Percentiles rank a stretch among this genome's conserved stretches.
Evolutionary conservation across 2,329 filamentous ascomycete species (phyloP).

Genomic region (Drechslerella stenobrocha): DNA sequence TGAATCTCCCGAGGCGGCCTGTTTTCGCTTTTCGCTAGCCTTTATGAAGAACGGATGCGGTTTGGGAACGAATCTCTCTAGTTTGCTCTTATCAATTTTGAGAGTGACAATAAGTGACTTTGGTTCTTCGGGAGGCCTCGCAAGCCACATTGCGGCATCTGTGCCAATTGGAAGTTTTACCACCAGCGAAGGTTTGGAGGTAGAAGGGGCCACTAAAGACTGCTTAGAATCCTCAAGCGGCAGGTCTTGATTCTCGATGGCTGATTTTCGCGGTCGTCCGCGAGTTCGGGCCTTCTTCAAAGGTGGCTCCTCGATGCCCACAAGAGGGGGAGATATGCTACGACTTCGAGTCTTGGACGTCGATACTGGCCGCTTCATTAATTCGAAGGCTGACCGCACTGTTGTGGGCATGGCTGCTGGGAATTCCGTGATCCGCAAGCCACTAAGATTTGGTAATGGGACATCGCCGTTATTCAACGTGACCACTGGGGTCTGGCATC

Average conservation of each 20-base stretch:
- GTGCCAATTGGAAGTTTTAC: conserved; percentile 35
- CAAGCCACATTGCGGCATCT: conserved; percentile 20
- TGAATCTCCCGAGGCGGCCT: conserved; percentile 3
- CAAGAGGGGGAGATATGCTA: conserved; percentile 31
- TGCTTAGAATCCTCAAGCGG: not conserved
- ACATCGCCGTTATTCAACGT: not conserved
- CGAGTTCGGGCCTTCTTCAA: conserved; percentile 39
- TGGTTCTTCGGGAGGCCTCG: conserved; percentile 11
- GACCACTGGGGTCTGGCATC: not conserved
- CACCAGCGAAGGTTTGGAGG: conserved; percentile 9
- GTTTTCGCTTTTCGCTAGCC: conserved; percentile 30
- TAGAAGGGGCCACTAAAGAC: not conserved
- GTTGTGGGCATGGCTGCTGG: not conserved
- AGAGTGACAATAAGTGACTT: conserved; percentile 23
- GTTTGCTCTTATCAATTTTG: conserved; percentile 24
- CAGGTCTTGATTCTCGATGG: not conserved
- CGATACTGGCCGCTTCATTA: conserved; percentile 25
- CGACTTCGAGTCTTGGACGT: conserved; percentile 33
- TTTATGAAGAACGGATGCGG: conserved; percentile 42
- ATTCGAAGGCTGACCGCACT: conserved; percentile 35
- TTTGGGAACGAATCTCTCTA: conserved; percentile 27
- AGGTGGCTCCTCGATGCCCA: conserved; percentile 27
- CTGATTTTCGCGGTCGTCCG: conserved; percentile 35
- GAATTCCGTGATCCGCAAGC: not conserved
- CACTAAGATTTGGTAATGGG: not conserved